phyloP scores from a whole-genome alignment of 352 stramenopile species.

The Phytophthora sojae region DNA sequence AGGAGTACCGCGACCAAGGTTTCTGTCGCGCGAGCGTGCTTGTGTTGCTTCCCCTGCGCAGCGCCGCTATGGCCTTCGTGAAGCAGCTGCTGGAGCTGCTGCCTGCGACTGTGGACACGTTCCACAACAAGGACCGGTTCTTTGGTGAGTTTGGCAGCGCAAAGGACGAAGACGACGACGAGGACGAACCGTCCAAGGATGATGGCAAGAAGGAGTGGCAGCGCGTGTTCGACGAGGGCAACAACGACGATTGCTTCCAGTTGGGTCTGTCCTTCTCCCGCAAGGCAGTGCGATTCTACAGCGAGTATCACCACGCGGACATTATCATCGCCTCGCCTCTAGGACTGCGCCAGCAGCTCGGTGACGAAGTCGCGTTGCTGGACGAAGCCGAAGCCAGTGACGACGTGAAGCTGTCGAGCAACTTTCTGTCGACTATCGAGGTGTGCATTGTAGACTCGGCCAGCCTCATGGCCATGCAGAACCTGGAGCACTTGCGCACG shows the following conservation, averaged over 20 bases:
- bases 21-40: constrained; percentile 78
- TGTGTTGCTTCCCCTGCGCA: constrained; percentile 73
- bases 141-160: constrained; percentile 62
- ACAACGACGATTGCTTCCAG: constrained; percentile 88
- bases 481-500: constrained; percentile 77
- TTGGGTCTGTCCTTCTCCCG: constrained; percentile 75
- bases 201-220: constrained; percentile 75
- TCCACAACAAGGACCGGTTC: constrained; percentile 86
- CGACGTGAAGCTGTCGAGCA: constrained; percentile 61
- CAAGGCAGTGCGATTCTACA: constrained; percentile 78
- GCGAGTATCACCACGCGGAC: constrained; percentile 78
- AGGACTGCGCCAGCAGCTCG: constrained; percentile 72
- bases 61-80: constrained; percentile 69
- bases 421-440: constrained; percentile 82
- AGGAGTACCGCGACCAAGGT: constrained; percentile 83
- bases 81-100: constrained; percentile 69
- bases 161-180: constrained; percentile 30
- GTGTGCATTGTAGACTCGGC: constrained; percentile 84
- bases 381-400: constrained; percentile 31
- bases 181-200: constrained; percentile 20
- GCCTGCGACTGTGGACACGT: constrained; percentile 59
- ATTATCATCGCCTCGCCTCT: constrained; percentile 81
- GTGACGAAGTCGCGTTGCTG: constrained; percentile 66
- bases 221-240: constrained; percentile 70
- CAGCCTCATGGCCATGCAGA: constrained; percentile 84